Conservation (phyloP, 805 yeast genomes). For the Suhomyces prunicola region DNA sequence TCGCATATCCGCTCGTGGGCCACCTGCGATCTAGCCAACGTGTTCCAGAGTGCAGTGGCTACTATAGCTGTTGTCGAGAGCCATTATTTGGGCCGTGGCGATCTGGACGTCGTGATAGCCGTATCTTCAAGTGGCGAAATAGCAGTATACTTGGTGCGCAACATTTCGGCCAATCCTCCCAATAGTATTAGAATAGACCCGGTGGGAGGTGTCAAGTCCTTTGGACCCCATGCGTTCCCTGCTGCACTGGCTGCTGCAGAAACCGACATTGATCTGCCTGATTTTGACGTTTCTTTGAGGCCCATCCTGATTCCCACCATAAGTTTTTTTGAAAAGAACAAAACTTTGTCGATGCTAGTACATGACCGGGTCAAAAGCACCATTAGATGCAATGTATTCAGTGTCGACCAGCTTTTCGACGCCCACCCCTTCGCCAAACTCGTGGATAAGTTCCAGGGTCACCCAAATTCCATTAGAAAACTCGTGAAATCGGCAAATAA, state of each 20-base stretch:
- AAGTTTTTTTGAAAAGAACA: slow-evolving; percentile 6
- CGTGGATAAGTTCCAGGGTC: slow-evolving; percentile 71
- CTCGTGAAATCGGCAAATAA: slow-evolving; percentile 56
- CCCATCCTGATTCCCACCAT: slow-evolving; percentile 17
- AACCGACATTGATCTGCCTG: slow-evolving; percentile 12
- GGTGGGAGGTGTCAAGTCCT: slow-evolving; percentile 19
- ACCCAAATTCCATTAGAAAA: slow-evolving; percentile 70
- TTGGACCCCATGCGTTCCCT: slow-evolving; percentile 14
- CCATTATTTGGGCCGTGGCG: slow-evolving; percentile 22
- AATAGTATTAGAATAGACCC: slow-evolving; percentile 43
- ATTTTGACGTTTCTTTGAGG: slow-evolving; percentile 2
- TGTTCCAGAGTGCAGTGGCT: slow-evolving; percentile 7
- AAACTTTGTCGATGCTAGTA: slow-evolving; percentile 21
- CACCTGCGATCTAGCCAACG: slow-evolving; percentile 27
- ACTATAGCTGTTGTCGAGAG: slow-evolving; percentile 37
- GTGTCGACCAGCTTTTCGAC: slow-evolving; percentile 1
- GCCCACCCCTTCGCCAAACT: slow-evolving; percentile 8
- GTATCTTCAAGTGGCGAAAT: slow-evolving; percentile 40
- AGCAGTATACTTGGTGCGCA: slow-evolving; percentile 45
- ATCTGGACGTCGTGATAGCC: slow-evolving; percentile 36
- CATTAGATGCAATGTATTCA: slow-evolving; percentile 21
- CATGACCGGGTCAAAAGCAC: slow-evolving; percentile 39
- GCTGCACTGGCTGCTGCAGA: neutral
- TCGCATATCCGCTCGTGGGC: slow-evolving; percentile 60
- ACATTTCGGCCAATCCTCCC: slow-evolving; percentile 55